Conservation (phyloP, 495 filamentous ascomycete species). For the Xylaria curta region DNA sequence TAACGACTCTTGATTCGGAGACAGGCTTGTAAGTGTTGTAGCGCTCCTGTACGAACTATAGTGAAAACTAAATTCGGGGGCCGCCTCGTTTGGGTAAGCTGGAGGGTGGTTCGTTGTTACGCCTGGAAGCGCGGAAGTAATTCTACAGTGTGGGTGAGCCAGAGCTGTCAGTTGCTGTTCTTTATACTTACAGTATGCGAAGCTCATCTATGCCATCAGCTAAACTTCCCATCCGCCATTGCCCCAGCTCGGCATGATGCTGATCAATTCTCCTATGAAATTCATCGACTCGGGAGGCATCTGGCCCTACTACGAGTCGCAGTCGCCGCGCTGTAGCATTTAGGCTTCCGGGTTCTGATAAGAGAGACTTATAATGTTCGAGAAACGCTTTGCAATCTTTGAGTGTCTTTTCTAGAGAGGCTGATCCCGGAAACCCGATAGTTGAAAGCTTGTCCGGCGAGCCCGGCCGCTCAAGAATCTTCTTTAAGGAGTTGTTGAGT, state of each 20-base stretch:
- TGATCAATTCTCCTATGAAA: slow-evolving; percentile 33
- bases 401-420: slow-evolving; percentile 32
- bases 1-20: background rate
- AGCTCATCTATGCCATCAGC: slow-evolving; percentile 22
- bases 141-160: background rate
- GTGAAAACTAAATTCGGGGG: background rate
- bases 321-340: slow-evolving; percentile 28
- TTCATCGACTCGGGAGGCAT: slow-evolving; percentile 31
- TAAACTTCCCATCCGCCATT: slow-evolving; percentile 25
- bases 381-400: slow-evolving; percentile 36
- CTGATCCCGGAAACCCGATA: slow-evolving; percentile 24
- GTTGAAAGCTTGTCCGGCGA: slow-evolving; percentile 20
- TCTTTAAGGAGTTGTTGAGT: slow-evolving; percentile 27
- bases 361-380: slow-evolving; percentile 32
- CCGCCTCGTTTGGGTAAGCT: background rate
- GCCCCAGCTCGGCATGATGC: slow-evolving; percentile 29
- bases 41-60: background rate
- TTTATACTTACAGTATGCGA: slow-evolving; percentile 29
- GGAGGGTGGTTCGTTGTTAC: background rate
- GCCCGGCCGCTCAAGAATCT: slow-evolving; percentile 23
- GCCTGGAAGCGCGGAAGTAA: slow-evolving; percentile 4
- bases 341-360: slow-evolving; percentile 18
- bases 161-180: background rate
- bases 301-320: slow-evolving; percentile 27
- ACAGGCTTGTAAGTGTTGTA: background rate